Evolutionary conservation across 1,284 basidiomycete species (phyloP).

Genomic region (Stygiomarasmius scandens): DNA sequence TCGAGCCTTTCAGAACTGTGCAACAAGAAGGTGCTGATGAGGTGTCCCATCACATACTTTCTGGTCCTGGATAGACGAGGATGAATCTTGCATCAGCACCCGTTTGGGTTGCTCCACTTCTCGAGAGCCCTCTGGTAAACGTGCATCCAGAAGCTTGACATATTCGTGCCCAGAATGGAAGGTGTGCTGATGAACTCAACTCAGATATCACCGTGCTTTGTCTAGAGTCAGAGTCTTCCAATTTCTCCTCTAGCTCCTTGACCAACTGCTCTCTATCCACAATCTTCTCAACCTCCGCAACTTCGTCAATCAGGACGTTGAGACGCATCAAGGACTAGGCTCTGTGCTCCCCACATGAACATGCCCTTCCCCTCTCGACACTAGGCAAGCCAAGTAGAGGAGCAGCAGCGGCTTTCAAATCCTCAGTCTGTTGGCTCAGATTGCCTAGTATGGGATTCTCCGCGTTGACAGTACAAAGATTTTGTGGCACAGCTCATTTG

Average conservation of each 20-base stretch:
- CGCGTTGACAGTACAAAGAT: no score
- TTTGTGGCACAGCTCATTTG: no score
- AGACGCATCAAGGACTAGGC: constrained; percentile 71
- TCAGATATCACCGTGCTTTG: constrained; percentile 68
- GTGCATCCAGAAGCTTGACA: constrained; percentile 58
- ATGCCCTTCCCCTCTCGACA: constrained; percentile 49
- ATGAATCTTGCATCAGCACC: constrained; percentile 71
- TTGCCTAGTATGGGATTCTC: constrained; percentile 65
- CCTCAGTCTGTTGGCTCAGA: constrained; percentile 68
- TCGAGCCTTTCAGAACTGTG: constrained; percentile 74
- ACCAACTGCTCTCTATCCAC: constrained; percentile 73
- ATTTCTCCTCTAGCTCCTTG: constrained; percentile 67
- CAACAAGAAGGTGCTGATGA: constrained; percentile 66
- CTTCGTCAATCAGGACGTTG: constrained; percentile 78
- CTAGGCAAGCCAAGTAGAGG: constrained; percentile 47
- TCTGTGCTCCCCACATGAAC: constrained; percentile 70
- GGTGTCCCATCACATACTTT: constrained; percentile 69
- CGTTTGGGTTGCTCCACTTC: constrained; percentile 77
- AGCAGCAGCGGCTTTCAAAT: constrained; percentile 58
- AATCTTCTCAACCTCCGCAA: constrained; percentile 75
- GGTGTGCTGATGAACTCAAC: constrained; percentile 68
- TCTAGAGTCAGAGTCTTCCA: constrained; percentile 66
- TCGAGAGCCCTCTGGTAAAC: constrained; percentile 60
- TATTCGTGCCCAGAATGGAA: constrained; percentile 64
- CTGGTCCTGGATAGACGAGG: constrained; percentile 73